Base-by-base conservation (phyloP, 2,329 filamentous ascomycete species). In the Ilyonectria sp. region DNA sequence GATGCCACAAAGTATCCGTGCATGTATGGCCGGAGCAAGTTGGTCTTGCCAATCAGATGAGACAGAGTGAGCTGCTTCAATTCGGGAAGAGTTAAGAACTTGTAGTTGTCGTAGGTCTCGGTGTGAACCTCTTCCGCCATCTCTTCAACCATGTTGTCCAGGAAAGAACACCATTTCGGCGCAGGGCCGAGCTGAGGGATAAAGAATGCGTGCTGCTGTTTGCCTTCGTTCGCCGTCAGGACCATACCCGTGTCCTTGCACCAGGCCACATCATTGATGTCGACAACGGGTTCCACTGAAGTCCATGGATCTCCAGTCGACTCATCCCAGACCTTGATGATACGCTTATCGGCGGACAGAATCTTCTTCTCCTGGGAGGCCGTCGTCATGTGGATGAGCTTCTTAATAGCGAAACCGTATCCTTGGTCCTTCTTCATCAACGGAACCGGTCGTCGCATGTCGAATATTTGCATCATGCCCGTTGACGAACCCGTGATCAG, bases 1-100 rank as follows among this genome's bases (percentile, higher is more conserved):
- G 97, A 95, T 40, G 93, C 94, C 55, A 99, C 95, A 83, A 99
- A 99, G 86, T 96, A 98, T 74, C 96, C 97, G 79, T 99, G 96
- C 97, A 99, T 99, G 79, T 99, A 99, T 49, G 96, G 96, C 50
- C 95, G 89, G 46, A 99, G 85, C 21, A 98, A 84, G 77, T 93
- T 96, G 31, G 94, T 97, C 75, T 94, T 95, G 71, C 95, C 95
- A 64, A 99, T 88, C 54, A 99, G 86, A 79, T 98, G 95, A 60
- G 93, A 92, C 77, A 99, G 82, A 79, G 94, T 97, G 72, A 99
- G 88, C 40, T 92, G 90, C 75, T 93, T 93, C 60, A 99, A 86
- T 80, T 99, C 95, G 49, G 93, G 90, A 68, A 94, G 81, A 2
- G 95, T 97, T 78, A 99, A 86, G 89, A 99, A 99, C 83, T 98